phyloP scores from a whole-genome alignment of 73 alveolate genomes.

The Uronychia setigera region DNA sequence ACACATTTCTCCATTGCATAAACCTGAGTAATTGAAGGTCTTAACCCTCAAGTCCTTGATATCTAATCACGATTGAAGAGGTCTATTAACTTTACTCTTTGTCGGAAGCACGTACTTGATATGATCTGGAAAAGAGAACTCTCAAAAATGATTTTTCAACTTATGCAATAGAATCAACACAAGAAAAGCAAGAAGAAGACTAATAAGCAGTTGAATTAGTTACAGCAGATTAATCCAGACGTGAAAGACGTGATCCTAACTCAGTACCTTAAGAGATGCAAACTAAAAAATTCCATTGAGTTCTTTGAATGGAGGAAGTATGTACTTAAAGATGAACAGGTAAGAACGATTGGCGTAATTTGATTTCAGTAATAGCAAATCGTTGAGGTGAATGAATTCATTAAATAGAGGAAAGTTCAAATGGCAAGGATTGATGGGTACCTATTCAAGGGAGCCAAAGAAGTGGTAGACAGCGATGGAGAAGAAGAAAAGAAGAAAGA shows the following conservation, averaged over 20 bases:
- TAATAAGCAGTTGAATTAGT: not conserved
- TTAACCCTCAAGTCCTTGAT: not conserved
- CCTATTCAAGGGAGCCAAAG: not conserved
- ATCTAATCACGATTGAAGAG: not conserved
- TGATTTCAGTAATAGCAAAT: not conserved
- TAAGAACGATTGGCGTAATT: not conserved
- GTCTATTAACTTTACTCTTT: not conserved
- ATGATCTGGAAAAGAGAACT: not conserved
- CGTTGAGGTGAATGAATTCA: not conserved
- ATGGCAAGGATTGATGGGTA: not conserved
- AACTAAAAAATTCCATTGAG: not conserved
- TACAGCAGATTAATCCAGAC: not conserved
- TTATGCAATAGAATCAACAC: not conserved
- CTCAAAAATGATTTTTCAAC: not conserved
- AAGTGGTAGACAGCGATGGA: not conserved
- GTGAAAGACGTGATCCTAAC: not conserved
- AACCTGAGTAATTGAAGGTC: not conserved
- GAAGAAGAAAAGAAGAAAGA: not conserved
- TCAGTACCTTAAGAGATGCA: not conserved
- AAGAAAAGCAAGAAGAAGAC: not conserved
- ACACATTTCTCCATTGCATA: not conserved
- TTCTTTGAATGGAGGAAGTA: not conserved
- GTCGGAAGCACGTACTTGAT: not conserved
- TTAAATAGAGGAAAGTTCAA: not conserved
- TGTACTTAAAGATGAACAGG: not conserved